Evolutionary conservation across 208 protist species (phyloP), one percentile per base, ranked within the genome.

Genomic region (Porcisia deanei): DNA sequence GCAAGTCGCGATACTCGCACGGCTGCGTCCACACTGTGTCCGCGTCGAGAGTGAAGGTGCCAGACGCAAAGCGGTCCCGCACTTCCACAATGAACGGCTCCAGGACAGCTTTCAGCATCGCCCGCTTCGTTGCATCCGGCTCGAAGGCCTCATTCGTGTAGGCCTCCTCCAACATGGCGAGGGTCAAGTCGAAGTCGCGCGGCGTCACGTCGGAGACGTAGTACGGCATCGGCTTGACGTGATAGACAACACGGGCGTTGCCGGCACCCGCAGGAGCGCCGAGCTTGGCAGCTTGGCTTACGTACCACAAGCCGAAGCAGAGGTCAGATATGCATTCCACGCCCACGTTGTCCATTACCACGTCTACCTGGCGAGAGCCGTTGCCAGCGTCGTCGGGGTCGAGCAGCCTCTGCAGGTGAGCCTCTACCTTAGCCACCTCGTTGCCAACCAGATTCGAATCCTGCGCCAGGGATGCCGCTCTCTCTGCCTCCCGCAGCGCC

Each of bases 301-400:
- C 66, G 64, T 93, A 83, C 91, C 93, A 97, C 37, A 96, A 79
- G 22, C 82, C 85, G 57, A 97, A 87, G 66, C 85, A 88, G 34
- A 97, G 45, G 76, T 97, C 93, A 0, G 87, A 76, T n/a, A 96
- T 76, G 63, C 83, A 88, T 85, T 97, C 91, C 41, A 96, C 91
- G 47, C 93, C 93, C 52, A 92, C 87, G 79, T 97, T 97, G 81
- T 97, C 93, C 84, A 94, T 94, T 30, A 97, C 91, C 69, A 97
- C 91, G 73, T 97, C 88, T 43, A 97, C 63, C 66, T 82, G 75
- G 14, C 70, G 73, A 34, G 72, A 41, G 41, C 58, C 57, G 73
- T 79, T 76, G 52, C 25, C 59, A 7, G 47, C 16, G 30, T 86
- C 69, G 22, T 43, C 52, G 43, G 58, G 74, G 53, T 85, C 70